Percentiles rank a stretch among this genome's conserved stretches.
phyloP scores from a whole-genome alignment of 1,284 basidiomycete species.

The Stereum hirsutum region DNA sequence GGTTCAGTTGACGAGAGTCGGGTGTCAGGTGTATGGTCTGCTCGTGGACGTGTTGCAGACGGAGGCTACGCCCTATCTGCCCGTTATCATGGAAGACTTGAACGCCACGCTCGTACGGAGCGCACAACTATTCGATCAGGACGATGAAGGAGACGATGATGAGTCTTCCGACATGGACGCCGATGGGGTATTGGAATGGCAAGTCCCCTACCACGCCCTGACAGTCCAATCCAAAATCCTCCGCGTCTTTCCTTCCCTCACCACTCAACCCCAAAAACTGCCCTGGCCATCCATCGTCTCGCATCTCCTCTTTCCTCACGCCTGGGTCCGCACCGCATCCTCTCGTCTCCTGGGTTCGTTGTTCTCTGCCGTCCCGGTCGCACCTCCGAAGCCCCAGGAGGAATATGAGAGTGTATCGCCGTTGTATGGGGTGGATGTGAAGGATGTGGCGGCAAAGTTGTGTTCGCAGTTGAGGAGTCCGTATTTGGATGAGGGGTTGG shows the following conservation, averaged over 20 bases:
- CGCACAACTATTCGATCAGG: slow-evolving; percentile 27
- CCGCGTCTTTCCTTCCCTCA: slow-evolving; percentile 43
- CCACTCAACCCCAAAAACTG: slow-evolving; percentile 32
- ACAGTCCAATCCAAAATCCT: slow-evolving; percentile 59
- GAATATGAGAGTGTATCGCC: slow-evolving; percentile 33
- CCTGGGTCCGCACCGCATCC: slow-evolving; percentile 86
- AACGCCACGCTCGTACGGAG: slow-evolving; percentile 40
- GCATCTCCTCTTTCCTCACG: slow-evolving; percentile 85
- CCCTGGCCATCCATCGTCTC: slow-evolving; percentile 58
- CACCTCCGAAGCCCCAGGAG: slow-evolving; percentile 18
- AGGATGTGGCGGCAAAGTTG: slow-evolving; percentile 69
- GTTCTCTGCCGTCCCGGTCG: slow-evolving; percentile 44
- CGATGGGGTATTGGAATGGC: slow-evolving; percentile 66
- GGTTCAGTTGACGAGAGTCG: slow-evolving; percentile 58
- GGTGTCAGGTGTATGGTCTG: slow-evolving; percentile 77
- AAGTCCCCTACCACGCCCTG: slow-evolving; percentile 78
- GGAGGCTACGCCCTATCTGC: slow-evolving; percentile 38
- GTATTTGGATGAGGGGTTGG: slow-evolving; percentile 68
- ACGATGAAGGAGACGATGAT: slow-evolving; percentile 25
- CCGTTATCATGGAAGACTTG: slow-evolving; percentile 53
- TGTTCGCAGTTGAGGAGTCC: slow-evolving; percentile 79
- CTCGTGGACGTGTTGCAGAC: slow-evolving; percentile 57
- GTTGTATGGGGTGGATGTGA: slow-evolving; percentile 41
- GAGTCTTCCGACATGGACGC: slow-evolving; percentile 36
- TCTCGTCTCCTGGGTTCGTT: slow-evolving; percentile 72